Conservation (phyloP, 2,329 filamentous ascomycete genomes). For the Penicillium sp. region DNA sequence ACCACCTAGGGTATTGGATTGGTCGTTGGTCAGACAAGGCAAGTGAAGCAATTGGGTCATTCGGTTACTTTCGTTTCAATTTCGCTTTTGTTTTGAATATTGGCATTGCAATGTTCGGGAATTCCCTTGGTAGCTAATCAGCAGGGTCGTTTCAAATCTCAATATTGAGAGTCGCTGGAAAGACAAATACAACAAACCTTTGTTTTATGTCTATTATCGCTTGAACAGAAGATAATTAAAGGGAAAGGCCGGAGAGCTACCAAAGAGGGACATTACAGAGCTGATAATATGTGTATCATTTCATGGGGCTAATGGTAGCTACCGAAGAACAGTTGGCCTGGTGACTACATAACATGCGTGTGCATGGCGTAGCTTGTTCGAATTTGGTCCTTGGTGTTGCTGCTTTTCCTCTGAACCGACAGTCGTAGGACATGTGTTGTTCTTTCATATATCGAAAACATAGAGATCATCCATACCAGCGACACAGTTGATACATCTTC, state of each 20-base stretch:
- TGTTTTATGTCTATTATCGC: neutral
- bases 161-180: neutral
- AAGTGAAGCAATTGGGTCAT: neutral
- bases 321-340: no score
- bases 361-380: no score
- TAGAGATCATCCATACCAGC: no score
- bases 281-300: no score
- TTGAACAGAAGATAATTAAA: neutral
- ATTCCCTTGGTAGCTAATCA: neutral
- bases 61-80: neutral
- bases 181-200: neutral
- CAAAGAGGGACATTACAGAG: no score
- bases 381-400: no score
- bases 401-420: no score
- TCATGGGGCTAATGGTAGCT: no score
- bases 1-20: neutral
- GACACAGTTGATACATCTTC: neutral
- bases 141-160: neutral
- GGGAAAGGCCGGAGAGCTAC: neutral
- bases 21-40: neutral
- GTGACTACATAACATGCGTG: no score
- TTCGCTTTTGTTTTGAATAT: neutral
- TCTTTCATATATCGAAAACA: no score
- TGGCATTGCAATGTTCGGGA: neutral
- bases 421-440: no score